Base-by-base conservation (phyloP, 805 yeast species). In the Suhomyces sp. region DNA sequence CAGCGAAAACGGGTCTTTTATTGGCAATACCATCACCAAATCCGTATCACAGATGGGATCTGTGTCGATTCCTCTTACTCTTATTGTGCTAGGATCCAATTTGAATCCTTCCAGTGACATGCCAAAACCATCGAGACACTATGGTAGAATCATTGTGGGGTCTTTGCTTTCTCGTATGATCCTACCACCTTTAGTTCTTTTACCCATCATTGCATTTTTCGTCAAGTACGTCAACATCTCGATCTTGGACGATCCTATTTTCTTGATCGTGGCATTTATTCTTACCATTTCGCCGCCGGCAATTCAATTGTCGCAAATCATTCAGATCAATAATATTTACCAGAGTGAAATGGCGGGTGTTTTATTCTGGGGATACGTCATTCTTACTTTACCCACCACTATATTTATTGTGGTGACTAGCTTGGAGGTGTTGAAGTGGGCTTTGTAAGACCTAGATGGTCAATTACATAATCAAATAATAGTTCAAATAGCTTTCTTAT, bases 291-390 rank as follows among this genome's bases (percentile, higher is more conserved):
- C 91, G 1, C 94, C 96, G 2, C 94, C 96, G 2, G 94, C 93
- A 4, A 87, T 87, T 57, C 96, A 87, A 67, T 72, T 87, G 51
- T 85, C 91, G 21, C 96, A 87, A 64, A 87, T 87, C 55, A 86
- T 90, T 50, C 93, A 86, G 62, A 72, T 87, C 60, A 87, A 87
- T 64, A 85, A 83, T 58, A 75, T 87, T 44, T 87, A 81, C 66
- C 92, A 87, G 63, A 84, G 81, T 61, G 96, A 87, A 66, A 87
- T 87, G 93, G 85, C 89, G 0, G 89, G 89, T 25, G 87, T 87
- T 15, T 71, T 87, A 56, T 87, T 87, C 57, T 87, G 92, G 87
- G 93, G 94, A 4, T 87, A 87, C 59, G 93, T 82, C 15, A 78
- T 87, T 2, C 68, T 87, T 57, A 86, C 92, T 13, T 73, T 87